Base-by-base conservation (phyloP, 345 rosid species). In the Pseudoturritis turrita region DNA sequence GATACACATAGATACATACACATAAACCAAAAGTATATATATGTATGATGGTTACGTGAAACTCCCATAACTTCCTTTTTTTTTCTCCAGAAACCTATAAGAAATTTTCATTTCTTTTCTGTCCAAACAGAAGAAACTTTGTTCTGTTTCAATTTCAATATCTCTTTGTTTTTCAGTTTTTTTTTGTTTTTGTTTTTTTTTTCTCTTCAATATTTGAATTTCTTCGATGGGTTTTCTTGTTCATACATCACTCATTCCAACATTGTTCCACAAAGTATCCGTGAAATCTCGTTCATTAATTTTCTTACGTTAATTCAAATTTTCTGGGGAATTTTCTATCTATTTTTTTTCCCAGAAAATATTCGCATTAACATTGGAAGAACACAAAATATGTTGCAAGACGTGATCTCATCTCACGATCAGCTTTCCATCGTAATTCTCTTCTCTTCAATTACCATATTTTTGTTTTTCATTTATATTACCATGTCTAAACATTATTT, bases 371-470 rank as follows among this genome's bases (percentile, higher is more conserved):
- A 52, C 44, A 14, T 68, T 25, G 70, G 45, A 47, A 63, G 61
- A 46, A 64, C 7, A 43, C 31, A 55, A 46, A n/a, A 22, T 65
- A 69, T 62, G 61, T 62, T 70, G 41, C 76, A 70, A 49, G 72
- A 76, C 37, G 11, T 67, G 55, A 58, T 51, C 51, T 67, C 73
- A 15, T 66, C 73, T 26, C 73, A 74, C 6, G 73, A 67, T 49
- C 80, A 57, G 71, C 67, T 64, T 71, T 64, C 68, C 39, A 49
- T 76, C 62, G 76, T 76, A 76, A 70, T 47, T 47, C 22, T 56
- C 71, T 62, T 63, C 54, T 55, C 67, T 29, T 65, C 5, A 6
- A 41, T 54, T 10, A n/a, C 18, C 10, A 23, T 31, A 31, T 57
- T 65, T 53, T 22, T 57, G 2, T 5, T 39, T n/a, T 44, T 35